Evolutionary conservation across 495 filamentous ascomycete species (phyloP), one percentile per base, ranked within the genome.

Genomic region (Penicillium cinerascens): DNA sequence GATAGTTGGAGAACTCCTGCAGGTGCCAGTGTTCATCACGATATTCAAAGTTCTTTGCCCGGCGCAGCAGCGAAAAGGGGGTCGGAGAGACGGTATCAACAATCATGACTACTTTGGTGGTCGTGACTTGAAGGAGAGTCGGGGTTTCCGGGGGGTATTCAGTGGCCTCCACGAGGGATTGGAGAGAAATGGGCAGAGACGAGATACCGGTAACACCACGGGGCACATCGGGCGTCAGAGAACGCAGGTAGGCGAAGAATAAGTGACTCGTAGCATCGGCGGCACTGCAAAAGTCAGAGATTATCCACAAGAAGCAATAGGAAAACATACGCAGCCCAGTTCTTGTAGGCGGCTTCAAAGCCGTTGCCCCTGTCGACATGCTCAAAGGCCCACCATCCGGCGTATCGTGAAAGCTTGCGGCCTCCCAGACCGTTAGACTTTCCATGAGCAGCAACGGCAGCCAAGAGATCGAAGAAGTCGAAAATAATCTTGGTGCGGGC

Each of bases 381-480:
- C 62, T 96, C 95, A 69, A 98, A 98, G 0, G 93, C 92, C 93
- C 93, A 98, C 93, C 93, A 98, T 49, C 92, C 91, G 25, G 95
- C 93, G 74, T 96, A 87, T 51, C 93, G 81, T 5, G 93, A 97
- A 33, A 98, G 78, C 68, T 98, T 97, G 43, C 95, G 81, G 5
- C 95, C 93, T 45, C 91, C 90, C 52, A 97, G 80, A 8, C 93
- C 93, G 71, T 98, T 98, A 11, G 80, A 86, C 71, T 97, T 97
- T 35, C 88, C 89, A 63, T 96, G 88, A 2, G 85, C 85, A 2
- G 85, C 83, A 55, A 87, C 76, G 0, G 95, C 91, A 22, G 92
- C 84, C 26, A 98, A 78, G 6, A 98, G 81, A 60, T 97, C 92
- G 72, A 97, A 98, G 70, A 97, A 97, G 67, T 95, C 88, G 64